Base-by-base conservation (phyloP, 495 filamentous ascomycete genomes). In the Lasiosphaeriaceae sp. region DNA sequence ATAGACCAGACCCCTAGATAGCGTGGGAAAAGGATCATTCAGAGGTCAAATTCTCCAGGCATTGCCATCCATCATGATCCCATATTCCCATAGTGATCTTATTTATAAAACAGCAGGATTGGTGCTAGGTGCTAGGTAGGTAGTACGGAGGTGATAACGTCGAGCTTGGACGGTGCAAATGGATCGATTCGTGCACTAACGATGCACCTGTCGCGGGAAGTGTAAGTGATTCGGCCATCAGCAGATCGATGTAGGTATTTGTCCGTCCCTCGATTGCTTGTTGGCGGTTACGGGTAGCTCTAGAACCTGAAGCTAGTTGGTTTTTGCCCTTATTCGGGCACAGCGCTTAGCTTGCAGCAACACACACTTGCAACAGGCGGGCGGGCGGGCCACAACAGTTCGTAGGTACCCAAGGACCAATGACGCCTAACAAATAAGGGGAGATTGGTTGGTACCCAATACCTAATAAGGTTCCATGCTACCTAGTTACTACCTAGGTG, bases 311-410 rank as follows among this genome's bases (percentile, higher is more conserved):
- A 50, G 23, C 35, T 46, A 50, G 47, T 44, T 14, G 34, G n/a
- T 8, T 4, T 19, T 19, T 21, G 50, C 56, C n/a, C n/a, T n/a
- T n/a, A 31, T 39, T 47, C 29, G 26, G 23, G 8, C 50, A 49
- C 34, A 49, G 56, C 56, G 56, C 56, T 58, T 58, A 58, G 51
- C 45, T 54, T 8, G 56, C 51, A 49, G 41, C 24, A 19, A 3
- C 31, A 29, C 47, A 44, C 47, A 29, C n/a, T n/a, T n/a, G 47
- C 17, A 31, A 31, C 26, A 31, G 26, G 4, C 3, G 4, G 9
- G 26, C 26, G 26, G 26, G 9, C 9, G 4, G 26, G 8, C 21
- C 21, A 49, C 26, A 4, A 4, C 26, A n/a, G 26, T 31, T 4
- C 9, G 52, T 35, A 39, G 19, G 41, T 46, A 54, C 29, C 50